A percentile compares a stretch with the other conserved stretches of the same genome.
Evolutionary conservation across 1,284 basidiomycete species (phyloP).

Genomic region (Rhodofomes roseus): DNA sequence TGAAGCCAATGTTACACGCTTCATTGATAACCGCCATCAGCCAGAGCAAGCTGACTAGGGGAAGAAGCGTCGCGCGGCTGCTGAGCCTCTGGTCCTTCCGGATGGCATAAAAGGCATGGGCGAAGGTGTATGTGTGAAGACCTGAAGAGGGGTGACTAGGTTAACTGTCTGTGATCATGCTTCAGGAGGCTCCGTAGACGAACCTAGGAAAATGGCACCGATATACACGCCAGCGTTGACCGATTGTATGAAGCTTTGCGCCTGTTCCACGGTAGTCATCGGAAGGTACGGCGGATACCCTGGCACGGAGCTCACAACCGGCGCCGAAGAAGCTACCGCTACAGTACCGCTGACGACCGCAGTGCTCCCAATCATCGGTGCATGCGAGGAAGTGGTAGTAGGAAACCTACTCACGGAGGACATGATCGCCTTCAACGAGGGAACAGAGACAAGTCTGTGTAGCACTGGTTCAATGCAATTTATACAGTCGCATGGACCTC

Average conservation of each 20-base stretch:
- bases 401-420: no score
- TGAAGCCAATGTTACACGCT: slow-evolving; percentile 5
- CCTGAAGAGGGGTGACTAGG: neutral
- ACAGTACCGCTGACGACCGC: no score
- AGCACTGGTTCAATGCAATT: no score
- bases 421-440: no score
- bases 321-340: neutral
- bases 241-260: neutral
- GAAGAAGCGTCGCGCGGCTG: neutral
- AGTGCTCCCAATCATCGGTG: no score
- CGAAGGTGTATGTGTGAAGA: neutral
- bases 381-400: no score
- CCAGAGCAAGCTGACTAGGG: slow-evolving; percentile 1
- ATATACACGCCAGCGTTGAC: slow-evolving; percentile 9
- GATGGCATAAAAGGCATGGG: neutral
- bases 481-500: no score
- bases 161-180: neutral
- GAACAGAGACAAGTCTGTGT: no score
- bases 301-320: neutral
- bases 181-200: neutral
- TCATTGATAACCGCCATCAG: slow-evolving; percentile 4
- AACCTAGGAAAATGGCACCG: neutral
- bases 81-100: neutral
- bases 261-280: neutral
- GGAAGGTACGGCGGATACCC: neutral